phyloP scores from a whole-genome alignment of 2,329 filamentous ascomycete species.

The Fusarium aywerte region DNA sequence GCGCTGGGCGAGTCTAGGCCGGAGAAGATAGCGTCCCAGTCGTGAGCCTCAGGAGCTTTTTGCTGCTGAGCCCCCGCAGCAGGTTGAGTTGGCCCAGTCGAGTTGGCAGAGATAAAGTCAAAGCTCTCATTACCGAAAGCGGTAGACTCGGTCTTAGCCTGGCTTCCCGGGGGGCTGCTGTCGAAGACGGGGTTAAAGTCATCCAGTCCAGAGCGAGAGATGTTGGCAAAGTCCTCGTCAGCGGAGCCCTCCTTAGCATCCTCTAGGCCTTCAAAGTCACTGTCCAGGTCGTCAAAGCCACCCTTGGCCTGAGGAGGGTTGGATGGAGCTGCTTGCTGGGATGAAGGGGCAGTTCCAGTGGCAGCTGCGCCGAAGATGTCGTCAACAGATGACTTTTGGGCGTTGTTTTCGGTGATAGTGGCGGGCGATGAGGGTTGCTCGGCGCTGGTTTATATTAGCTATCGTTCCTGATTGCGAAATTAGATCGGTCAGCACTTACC shows the following conservation, averaged over 20 bases:
- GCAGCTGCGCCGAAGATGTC: conserved; percentile 57
- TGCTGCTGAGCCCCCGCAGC: conserved; percentile 54
- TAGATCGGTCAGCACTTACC: conserved; percentile 35
- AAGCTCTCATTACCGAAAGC: conserved; percentile 67
- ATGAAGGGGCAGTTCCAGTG: conserved; percentile 42
- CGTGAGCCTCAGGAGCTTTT: conserved; percentile 67
- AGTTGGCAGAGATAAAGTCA: conserved; percentile 63
- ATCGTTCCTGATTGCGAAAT: background rate
- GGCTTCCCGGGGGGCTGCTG: conserved; percentile 68
- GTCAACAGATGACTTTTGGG: conserved; percentile 52
- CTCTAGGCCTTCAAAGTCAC: conserved; percentile 83
- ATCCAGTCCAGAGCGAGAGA: conserved; percentile 75
- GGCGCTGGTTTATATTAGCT: conserved; percentile 37
- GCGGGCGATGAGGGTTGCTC: conserved; percentile 50
- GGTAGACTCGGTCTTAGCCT: conserved; percentile 64
- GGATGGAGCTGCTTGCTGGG: conserved; percentile 48
- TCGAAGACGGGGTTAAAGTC: conserved; percentile 88
- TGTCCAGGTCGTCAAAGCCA: conserved; percentile 79
- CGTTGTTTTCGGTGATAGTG: conserved; percentile 44
- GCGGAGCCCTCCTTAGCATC: conserved; percentile 84
- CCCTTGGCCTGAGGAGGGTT: conserved; percentile 55
- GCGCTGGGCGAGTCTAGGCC: conserved; percentile 71
- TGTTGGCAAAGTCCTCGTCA: conserved; percentile 82
- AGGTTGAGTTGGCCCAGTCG: conserved; percentile 49
- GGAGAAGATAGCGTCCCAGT: conserved; percentile 96